These are phyloP conservation scores for Yamadazyma olivae DNA, from an alignment of 805 yeast species.

Conservation along the genomic window DNA sequence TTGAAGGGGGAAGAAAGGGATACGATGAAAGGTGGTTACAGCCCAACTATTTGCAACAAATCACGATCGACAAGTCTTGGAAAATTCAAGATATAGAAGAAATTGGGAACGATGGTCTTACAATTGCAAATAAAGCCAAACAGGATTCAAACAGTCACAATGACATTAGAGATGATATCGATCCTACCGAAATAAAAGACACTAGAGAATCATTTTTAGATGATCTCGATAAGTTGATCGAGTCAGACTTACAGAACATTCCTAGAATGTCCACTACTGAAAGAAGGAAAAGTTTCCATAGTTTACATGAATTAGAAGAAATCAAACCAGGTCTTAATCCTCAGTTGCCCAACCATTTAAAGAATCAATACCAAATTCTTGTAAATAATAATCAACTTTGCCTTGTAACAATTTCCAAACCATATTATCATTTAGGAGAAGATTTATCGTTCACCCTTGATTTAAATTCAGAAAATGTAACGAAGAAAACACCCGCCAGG, in stretches of 20 bases:
- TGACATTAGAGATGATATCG: neutral
- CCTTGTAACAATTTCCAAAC: constrained; percentile 26
- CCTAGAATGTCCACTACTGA: constrained; percentile 32
- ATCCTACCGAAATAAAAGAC: constrained; percentile 8
- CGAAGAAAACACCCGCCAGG: constrained; percentile 12
- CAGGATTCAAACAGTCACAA: neutral
- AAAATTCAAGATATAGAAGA: constrained; percentile 11
- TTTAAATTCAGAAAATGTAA: constrained; percentile 14
- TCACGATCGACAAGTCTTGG: constrained; percentile 29
- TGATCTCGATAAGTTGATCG: constrained; percentile 31
- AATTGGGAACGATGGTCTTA: neutral
- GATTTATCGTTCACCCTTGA: constrained; percentile 33
- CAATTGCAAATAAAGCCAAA: neutral
- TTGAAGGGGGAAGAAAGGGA: constrained; percentile 23
- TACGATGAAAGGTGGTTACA: constrained; percentile 26
- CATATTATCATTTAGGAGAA: constrained; percentile 37
- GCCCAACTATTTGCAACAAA: constrained; percentile 23
- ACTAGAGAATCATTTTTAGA: constrained; percentile 20
- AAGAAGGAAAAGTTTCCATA: constrained; percentile 26
- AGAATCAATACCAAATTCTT: constrained; percentile 35
- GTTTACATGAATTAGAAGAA: constrained; percentile 14
- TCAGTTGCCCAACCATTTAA: constrained; percentile 26
- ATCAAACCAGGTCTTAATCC: constrained; percentile 14
- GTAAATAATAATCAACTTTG: constrained; percentile 34
- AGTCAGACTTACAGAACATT: constrained; percentile 28